A percentile compares a stretch with the other conserved stretches of the same genome.
Evolutionary conservation across 306 rosid species (phyloP).

Genomic region (Malus sylvestris): DNA sequence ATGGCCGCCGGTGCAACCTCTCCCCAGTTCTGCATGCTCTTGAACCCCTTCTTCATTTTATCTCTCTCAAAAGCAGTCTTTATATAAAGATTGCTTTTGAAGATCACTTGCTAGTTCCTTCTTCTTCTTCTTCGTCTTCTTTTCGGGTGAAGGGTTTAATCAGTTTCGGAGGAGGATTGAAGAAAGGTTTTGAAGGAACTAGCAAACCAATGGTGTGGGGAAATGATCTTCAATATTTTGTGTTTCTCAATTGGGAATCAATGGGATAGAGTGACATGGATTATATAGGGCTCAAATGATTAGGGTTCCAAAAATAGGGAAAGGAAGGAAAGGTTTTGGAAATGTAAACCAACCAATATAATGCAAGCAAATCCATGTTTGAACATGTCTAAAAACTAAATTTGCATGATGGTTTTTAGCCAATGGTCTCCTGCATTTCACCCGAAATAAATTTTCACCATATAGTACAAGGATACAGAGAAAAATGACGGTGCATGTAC

Average conservation of each 20-base stretch:
- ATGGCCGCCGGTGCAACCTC: conserved; percentile 53
- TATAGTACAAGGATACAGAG: conserved; percentile 1
- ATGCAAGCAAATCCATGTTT: background rate
- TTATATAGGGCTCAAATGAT: background rate
- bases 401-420: background rate
- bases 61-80: background rate
- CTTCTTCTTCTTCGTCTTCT: background rate
- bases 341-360: background rate
- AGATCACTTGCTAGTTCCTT: background rate
- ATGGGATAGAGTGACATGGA: background rate
- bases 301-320: conserved; percentile 1
- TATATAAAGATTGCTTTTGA: background rate
- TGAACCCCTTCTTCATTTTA: conserved; percentile 39
- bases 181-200: background rate
- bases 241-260: background rate
- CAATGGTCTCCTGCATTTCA: background rate
- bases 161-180: background rate
- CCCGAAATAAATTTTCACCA: background rate
- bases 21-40: conserved; percentile 26
- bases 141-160: background rate
- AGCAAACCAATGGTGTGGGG: background rate
- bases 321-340: background rate
- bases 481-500: background rate
- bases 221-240: background rate
- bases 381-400: background rate